phyloP scores from a whole-genome alignment of 495 filamentous ascomycete genomes.

The Penicillium atrosanguineum region DNA sequence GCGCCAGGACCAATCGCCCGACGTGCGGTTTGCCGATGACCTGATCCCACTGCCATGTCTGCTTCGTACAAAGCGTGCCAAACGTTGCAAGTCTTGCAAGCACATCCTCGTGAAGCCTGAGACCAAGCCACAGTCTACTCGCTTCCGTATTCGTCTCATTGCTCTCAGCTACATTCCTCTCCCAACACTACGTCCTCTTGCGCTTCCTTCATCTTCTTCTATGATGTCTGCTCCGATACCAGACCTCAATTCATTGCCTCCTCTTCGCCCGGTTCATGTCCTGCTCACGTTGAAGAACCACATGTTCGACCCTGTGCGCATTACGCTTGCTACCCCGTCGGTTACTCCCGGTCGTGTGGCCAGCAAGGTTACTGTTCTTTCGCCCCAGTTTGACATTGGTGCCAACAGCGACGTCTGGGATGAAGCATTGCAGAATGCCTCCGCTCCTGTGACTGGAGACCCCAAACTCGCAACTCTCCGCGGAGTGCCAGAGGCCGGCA shows the following conservation, averaged over 20 bases:
- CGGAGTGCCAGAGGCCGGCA: conserved; percentile 75
- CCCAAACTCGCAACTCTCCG: conserved; percentile 28
- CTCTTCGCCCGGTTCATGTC: conserved; percentile 72
- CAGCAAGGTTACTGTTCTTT: conserved; percentile 84
- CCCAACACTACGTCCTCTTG: conserved; percentile 65
- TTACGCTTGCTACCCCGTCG: conserved; percentile 83
- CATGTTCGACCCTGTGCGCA: conserved; percentile 82
- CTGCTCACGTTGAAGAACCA: conserved; percentile 90
- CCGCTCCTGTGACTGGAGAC: conserved; percentile 35
- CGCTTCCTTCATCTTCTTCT: conserved; percentile 32
- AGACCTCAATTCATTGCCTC: conserved; percentile 53
- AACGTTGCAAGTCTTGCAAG: conserved; percentile 86
- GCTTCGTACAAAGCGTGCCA: conserved; percentile 86
- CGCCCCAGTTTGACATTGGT: conserved; percentile 91
- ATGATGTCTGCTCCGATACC: conserved; percentile 25
- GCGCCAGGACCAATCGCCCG: conserved; percentile 47
- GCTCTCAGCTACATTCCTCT: conserved; percentile 87
- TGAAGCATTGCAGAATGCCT: conserved; percentile 66
- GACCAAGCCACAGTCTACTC: conserved; percentile 76
- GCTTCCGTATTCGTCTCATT: conserved; percentile 85
- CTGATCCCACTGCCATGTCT: conserved; percentile 77
- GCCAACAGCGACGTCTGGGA: conserved; percentile 96
- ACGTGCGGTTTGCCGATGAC: conserved; percentile 56
- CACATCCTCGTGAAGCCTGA: conserved; percentile 97
- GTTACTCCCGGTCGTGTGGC: conserved; percentile 74